These are phyloP conservation scores for Flaveria trinervia DNA, from an alignment of 129 eudicot species.

Conservation along the genomic window DNA sequence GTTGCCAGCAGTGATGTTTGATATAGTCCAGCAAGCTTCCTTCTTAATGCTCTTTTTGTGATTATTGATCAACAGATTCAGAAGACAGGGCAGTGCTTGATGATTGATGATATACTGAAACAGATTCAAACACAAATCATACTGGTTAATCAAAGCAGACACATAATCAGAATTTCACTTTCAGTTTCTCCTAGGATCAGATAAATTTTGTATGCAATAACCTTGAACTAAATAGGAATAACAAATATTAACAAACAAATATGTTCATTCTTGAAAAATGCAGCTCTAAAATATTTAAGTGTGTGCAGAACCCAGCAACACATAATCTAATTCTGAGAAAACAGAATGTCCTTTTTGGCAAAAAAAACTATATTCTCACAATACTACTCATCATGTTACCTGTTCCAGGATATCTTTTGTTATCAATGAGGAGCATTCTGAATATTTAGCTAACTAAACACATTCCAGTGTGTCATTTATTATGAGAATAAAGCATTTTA, in stretches of 20 bases:
- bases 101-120: slow-evolving; percentile 62
- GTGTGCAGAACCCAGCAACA: neutral
- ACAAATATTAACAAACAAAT: neutral
- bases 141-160: neutral
- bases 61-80: slow-evolving; percentile 54
- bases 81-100: slow-evolving; percentile 66
- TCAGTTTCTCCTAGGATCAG: neutral
- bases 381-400: too few species aligned
- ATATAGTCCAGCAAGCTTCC: slow-evolving; percentile 94
- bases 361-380: too few species aligned
- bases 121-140: neutral
- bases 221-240: neutral
- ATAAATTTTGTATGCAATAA: neutral
- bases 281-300: neutral
- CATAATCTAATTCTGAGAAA: too few species aligned
- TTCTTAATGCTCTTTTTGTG: slow-evolving; percentile 84
- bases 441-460: too few species aligned
- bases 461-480: too few species aligned
- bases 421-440: too few species aligned
- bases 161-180: neutral
- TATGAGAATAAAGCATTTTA: too few species aligned
- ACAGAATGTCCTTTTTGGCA: too few species aligned
- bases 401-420: too few species aligned
- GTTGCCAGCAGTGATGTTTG: slow-evolving; percentile 90
- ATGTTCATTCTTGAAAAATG: neutral